Conservation (phyloP, 2,329 filamentous ascomycete genomes). For the Zymoseptoria pseudotritici region DNA sequence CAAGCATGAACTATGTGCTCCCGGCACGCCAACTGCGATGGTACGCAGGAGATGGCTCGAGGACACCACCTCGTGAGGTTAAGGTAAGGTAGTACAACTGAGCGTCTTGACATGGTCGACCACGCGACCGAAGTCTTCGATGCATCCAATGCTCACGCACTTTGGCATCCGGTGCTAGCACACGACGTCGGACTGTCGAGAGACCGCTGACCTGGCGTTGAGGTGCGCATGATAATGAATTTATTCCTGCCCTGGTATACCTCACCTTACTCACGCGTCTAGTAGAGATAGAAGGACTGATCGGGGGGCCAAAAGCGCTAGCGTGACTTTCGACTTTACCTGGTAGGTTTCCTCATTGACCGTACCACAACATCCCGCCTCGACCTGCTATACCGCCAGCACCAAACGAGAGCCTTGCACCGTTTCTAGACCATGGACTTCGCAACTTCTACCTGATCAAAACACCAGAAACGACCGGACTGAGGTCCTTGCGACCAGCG, state of each 20-base stretch:
- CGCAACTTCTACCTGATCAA: background rate
- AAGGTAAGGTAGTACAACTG: too few species aligned
- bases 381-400: background rate
- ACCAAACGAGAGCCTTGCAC: background rate
- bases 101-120: too few species aligned
- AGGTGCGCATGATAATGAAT: too few species aligned
- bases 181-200: background rate
- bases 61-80: too few species aligned
- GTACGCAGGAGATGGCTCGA: background rate
- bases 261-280: too few species aligned
- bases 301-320: background rate
- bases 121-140: background rate
- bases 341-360: background rate
- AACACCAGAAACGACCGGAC: background rate
- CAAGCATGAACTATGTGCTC: background rate
- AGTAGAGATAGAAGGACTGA: too few species aligned
- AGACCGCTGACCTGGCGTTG: background rate
- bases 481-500: conserved; percentile 15
- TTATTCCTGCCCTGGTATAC: too few species aligned
- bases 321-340: background rate
- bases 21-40: background rate
- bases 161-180: background rate
- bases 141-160: background rate
- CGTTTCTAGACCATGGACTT: background rate
- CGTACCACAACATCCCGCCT: background rate